phyloP scores from a whole-genome alignment of 768 basidiomycete species.

The Sporobolomyces phaffii region DNA sequence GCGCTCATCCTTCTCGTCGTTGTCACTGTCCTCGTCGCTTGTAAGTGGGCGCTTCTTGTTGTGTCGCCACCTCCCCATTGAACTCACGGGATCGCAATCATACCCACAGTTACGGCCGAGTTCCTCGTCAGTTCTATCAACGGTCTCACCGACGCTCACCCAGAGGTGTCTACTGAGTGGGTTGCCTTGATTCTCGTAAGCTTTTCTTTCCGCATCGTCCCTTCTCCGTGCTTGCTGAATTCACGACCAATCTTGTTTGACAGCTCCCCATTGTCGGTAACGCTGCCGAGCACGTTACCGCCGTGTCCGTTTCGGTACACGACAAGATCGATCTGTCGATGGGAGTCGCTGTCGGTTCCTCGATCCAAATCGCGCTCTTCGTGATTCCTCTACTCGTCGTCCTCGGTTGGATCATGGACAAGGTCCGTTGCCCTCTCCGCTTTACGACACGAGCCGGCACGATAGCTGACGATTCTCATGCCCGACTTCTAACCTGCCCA shows the following conservation, averaged over 20 bases:
- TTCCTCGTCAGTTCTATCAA: conserved; percentile 69
- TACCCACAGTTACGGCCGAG: conserved; percentile 55
- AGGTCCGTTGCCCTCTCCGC: conserved; percentile 42
- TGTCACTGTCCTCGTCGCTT: conserved; percentile 30
- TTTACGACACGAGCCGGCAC: background rate
- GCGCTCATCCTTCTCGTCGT: conserved; percentile 29
- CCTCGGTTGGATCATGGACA: conserved; percentile 74
- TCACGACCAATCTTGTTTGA: background rate
- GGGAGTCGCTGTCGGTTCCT: conserved; percentile 63
- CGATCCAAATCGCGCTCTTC: conserved; percentile 73
- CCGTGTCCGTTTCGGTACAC: conserved; percentile 84
- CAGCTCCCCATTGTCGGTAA: conserved; percentile 84
- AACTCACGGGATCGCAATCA: too few species aligned
- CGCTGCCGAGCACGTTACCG: conserved; percentile 57
- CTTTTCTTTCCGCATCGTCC: background rate
- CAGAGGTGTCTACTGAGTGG: conserved; percentile 64
- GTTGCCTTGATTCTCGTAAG: conserved; percentile 69
- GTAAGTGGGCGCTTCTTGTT: too few species aligned
- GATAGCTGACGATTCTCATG: conserved; percentile 55
- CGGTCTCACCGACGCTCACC: conserved; percentile 58
- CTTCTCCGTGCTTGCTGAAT: background rate
- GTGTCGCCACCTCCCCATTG: too few species aligned
- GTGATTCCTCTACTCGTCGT: conserved; percentile 61
- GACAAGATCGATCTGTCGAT: conserved; percentile 76
- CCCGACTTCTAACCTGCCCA: too few species aligned